Conservation (phyloP, 257 asterid species). For the Ilex asprella region DNA sequence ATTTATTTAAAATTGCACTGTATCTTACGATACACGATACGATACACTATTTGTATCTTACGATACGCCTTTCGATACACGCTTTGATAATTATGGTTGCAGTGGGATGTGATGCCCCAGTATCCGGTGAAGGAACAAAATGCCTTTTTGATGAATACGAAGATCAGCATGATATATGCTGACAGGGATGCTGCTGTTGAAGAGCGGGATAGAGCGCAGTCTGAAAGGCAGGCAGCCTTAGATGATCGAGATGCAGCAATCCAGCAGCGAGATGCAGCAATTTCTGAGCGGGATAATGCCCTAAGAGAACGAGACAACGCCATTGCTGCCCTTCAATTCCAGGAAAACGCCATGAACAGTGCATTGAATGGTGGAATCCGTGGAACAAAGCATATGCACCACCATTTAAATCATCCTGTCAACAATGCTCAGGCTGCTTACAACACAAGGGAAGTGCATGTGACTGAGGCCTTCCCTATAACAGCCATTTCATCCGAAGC, state of each 20-base stretch:
- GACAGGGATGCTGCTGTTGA: conserved; percentile 60
- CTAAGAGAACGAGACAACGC: conserved; percentile 71
- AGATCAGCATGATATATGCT: conserved; percentile 38
- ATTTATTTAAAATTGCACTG: too few relatives aligned
- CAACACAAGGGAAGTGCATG: conserved; percentile 19
- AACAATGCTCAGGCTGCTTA: conserved; percentile 20
- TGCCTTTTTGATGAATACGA: conserved; percentile 37
- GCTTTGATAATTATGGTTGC: too few relatives aligned
- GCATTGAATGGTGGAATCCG: conserved; percentile 24
- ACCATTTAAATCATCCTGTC: conserved; percentile 21
- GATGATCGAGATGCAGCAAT: conserved; percentile 53
- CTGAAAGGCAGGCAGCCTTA: conserved; percentile 42
- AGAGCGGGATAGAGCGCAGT: conserved; percentile 55
- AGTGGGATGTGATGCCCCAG: conserved; percentile 54
- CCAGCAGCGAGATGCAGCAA: conserved; percentile 50
- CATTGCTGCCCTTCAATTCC: conserved; percentile 78
- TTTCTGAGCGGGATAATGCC: conserved; percentile 58
- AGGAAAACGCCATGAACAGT: conserved; percentile 43
- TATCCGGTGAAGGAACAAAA: conserved; percentile 50
- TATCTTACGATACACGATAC: too few relatives aligned
- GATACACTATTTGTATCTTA: too few relatives aligned
- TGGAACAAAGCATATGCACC: conserved; percentile 36
- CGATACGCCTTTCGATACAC: too few relatives aligned
- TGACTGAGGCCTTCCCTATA: conserved; percentile 32
- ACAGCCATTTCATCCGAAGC: conserved; percentile 33